Evolutionary conservation across 345 rosid species (phyloP).

Genomic region (Abelmoschus esculentus): DNA sequence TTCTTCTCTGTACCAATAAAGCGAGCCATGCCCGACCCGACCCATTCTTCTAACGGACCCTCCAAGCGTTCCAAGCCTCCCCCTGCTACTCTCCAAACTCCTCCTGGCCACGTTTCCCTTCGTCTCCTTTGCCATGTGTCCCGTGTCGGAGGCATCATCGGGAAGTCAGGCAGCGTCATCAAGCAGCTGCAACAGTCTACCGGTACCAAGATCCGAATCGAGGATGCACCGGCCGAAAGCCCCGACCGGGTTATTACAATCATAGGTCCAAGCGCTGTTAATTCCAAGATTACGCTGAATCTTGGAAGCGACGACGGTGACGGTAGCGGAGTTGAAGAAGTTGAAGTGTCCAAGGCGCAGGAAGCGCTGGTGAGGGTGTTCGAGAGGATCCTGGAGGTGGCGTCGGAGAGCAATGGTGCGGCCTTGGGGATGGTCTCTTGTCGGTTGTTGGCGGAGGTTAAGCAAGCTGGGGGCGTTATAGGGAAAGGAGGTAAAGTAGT

Average conservation of each 20-base stretch:
- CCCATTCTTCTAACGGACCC: conserved; percentile 30
- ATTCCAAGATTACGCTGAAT: conserved; percentile 17
- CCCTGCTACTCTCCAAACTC: conserved; percentile 31
- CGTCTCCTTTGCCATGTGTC: conserved; percentile 67
- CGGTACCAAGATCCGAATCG: conserved; percentile 72
- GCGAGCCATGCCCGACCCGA: conserved; percentile 33
- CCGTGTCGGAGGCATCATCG: conserved; percentile 76
- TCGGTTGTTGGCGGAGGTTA: conserved; percentile 61
- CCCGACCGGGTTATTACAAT: conserved; percentile 67
- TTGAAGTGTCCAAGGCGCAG: conserved; percentile 69
- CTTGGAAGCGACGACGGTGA: background rate
- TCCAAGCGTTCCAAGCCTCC: conserved; percentile 55
- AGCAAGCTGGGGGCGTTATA: conserved; percentile 67
- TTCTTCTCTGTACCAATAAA: conserved; percentile 31
- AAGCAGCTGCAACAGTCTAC: conserved; percentile 71
- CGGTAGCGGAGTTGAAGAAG: conserved; percentile 19
- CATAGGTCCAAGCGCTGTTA: conserved; percentile 29
- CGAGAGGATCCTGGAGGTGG: conserved; percentile 63
- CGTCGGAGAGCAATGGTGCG: conserved; percentile 34
- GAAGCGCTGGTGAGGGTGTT: conserved; percentile 71
- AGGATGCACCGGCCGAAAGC: conserved; percentile 54
- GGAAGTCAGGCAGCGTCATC: conserved; percentile 71
- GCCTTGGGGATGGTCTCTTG: conserved; percentile 51
- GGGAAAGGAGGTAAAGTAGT: conserved; percentile 87
- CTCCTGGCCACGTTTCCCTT: conserved; percentile 55